A percentile compares a stretch with the other conserved stretches of the same genome.
Conservation (phyloP, 129 eudicot genomes). For the Apium graveolens region DNA sequence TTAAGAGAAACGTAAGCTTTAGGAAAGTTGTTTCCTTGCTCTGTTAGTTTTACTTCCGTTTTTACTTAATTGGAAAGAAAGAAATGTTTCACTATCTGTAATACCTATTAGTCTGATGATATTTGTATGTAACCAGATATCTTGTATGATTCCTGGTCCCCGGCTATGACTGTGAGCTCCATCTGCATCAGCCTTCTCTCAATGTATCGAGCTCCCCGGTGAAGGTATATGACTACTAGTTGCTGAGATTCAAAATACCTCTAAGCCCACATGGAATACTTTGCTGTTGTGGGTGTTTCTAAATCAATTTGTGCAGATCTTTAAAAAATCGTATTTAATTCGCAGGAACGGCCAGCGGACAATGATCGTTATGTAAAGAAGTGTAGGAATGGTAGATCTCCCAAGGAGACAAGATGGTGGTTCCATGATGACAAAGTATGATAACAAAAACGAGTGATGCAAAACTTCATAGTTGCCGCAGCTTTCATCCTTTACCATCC, state of each 20-base stretch:
- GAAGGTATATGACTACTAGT: conserved; percentile 36
- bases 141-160: conserved; percentile 84
- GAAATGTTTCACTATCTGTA: background rate
- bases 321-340: background rate
- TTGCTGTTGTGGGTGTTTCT: background rate
- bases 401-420: conserved; percentile 99
- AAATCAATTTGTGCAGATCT: background rate
- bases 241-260: background rate
- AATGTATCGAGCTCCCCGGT: conserved; percentile 73
- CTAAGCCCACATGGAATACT: background rate
- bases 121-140: conserved; percentile 40
- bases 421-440: conserved; percentile 93
- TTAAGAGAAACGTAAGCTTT: background rate
- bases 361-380: conserved; percentile 93
- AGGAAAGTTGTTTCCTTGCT: background rate
- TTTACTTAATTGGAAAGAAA: background rate
- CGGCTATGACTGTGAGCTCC: conserved; percentile 83
- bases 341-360: conserved; percentile 89
- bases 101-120: background rate
- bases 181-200: conserved; percentile 76
- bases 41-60: background rate
- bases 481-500: background rate
- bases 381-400: conserved; percentile 90
- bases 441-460: conserved; percentile 1
- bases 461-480: background rate